Evolutionary conservation across 352 stramenopile species (phyloP).

Genomic region (Globisporangium splendens): DNA sequence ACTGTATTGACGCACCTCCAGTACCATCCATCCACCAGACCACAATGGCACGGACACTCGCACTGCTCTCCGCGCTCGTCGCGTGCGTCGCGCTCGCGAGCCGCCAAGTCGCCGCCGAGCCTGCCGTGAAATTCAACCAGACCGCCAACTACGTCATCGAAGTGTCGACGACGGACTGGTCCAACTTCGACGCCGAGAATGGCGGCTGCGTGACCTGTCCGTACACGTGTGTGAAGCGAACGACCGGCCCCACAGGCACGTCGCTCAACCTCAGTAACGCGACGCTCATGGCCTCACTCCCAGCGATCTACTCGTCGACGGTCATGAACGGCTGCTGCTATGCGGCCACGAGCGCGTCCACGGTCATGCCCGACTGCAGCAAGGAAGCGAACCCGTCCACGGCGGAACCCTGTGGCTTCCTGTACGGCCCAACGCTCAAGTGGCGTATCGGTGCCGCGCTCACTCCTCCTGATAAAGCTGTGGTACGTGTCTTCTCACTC

Average conservation of each 20-base stretch:
- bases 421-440: slow-evolving; percentile 80
- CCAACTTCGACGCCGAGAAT: slow-evolving; percentile 75
- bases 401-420: slow-evolving; percentile 74
- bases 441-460: slow-evolving; percentile 73
- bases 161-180: slow-evolving; percentile 71
- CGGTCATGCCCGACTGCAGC: slow-evolving; percentile 56
- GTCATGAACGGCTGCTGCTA: slow-evolving; percentile 83
- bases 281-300: slow-evolving; percentile 62
- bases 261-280: slow-evolving; percentile 80
- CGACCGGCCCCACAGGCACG: slow-evolving; percentile 67
- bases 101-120: slow-evolving; percentile 13
- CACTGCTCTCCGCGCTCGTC: slow-evolving; percentile 12
- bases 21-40: neutral
- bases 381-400: slow-evolving; percentile 51
- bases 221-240: slow-evolving; percentile 79
- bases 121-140: slow-evolving; percentile 63
- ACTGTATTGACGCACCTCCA: neutral
- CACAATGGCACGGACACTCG: slow-evolving; percentile 1
- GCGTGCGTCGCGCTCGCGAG: slow-evolving; percentile 17
- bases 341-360: slow-evolving; percentile 32
- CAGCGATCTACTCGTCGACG: slow-evolving; percentile 66
- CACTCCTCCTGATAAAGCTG: slow-evolving; percentile 37
- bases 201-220: slow-evolving; percentile 83
- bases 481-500: slow-evolving; percentile 16
- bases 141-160: slow-evolving; percentile 63